Conservation (phyloP, 257 asterid genomes). For the Osmanthus fragrans region DNA sequence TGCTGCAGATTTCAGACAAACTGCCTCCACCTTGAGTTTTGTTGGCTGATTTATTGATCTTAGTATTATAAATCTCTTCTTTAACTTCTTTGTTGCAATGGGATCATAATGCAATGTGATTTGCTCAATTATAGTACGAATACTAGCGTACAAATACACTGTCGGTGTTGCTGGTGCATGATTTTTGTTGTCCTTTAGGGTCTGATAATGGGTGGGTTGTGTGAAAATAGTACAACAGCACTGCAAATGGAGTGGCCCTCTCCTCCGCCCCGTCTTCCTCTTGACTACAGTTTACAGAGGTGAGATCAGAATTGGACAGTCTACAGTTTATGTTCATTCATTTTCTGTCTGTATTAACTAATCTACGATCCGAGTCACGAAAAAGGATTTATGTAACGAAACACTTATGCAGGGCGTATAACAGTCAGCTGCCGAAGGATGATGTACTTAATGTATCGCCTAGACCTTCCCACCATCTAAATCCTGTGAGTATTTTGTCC, state of each 20-base stretch:
- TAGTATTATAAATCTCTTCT: background rate
- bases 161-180: constrained; percentile 15
- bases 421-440: constrained; percentile 34
- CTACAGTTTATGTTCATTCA: background rate
- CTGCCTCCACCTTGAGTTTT: constrained; percentile 15
- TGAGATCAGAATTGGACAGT: background rate
- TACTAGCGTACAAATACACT: background rate
- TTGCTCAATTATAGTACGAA: background rate
- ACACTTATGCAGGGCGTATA: background rate
- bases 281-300: constrained; percentile 22
- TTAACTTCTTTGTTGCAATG: background rate
- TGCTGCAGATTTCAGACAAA: constrained; percentile 6
- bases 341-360: background rate
- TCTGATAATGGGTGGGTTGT: background rate
- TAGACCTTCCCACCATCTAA: constrained; percentile 30
- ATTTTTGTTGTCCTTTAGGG: constrained; percentile 12
- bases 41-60: constrained; percentile 16
- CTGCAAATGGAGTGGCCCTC: constrained; percentile 28
- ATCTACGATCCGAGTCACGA: background rate
- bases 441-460: constrained; percentile 59
- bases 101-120: background rate
- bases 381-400: background rate
- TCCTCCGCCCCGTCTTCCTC: constrained; percentile 16
- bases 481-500: constrained; percentile 31
- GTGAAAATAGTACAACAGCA: background rate